Conservation (phyloP, 306 rosid species). For the Cyamopsis tetragonoloba region DNA sequence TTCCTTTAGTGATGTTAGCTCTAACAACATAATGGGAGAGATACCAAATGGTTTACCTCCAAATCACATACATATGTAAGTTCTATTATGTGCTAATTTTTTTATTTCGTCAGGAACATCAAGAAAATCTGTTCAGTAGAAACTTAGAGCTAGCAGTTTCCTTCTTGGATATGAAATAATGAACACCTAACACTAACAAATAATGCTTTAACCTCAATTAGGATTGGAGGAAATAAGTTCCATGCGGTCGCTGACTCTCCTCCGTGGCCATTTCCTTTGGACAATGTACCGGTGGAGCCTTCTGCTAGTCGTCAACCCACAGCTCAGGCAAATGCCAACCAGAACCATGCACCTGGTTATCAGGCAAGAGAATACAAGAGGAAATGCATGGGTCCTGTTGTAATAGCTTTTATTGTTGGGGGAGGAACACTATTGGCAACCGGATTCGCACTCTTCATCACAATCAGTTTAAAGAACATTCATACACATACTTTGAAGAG, state of each 20-base stretch:
- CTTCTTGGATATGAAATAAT: background rate
- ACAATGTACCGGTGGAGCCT: conserved; percentile 38
- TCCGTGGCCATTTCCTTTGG: conserved; percentile 78
- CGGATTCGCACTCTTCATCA: conserved; percentile 53
- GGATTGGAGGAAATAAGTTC: conserved; percentile 85
- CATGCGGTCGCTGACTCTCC: conserved; percentile 54
- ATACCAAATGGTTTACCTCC: conserved; percentile 75
- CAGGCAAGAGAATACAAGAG: conserved; percentile 41
- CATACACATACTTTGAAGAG: conserved; percentile 28
- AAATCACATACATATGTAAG: conserved; percentile 79
- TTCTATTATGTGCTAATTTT: conserved; percentile 16
- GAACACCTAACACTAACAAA: background rate
- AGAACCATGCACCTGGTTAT: conserved; percentile 47
- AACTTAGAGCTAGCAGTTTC: conserved; percentile 62
- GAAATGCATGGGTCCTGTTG: conserved; percentile 62
- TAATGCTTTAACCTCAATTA: conserved; percentile 22
- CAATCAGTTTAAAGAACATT: conserved; percentile 41
- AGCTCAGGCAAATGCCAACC: conserved; percentile 69
- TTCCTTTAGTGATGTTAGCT: conserved; percentile 74
- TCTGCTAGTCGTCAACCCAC: conserved; percentile 63
- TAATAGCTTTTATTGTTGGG: conserved; percentile 68
- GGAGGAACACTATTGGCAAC: conserved; percentile 63
- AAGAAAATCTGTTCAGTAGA: conserved; percentile 82
- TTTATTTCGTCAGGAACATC: conserved; percentile 62
- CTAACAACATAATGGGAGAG: conserved; percentile 60